phyloP scores from a whole-genome alignment of 192 early-diverging fungal species.

The Chytriomyces confervae region DNA sequence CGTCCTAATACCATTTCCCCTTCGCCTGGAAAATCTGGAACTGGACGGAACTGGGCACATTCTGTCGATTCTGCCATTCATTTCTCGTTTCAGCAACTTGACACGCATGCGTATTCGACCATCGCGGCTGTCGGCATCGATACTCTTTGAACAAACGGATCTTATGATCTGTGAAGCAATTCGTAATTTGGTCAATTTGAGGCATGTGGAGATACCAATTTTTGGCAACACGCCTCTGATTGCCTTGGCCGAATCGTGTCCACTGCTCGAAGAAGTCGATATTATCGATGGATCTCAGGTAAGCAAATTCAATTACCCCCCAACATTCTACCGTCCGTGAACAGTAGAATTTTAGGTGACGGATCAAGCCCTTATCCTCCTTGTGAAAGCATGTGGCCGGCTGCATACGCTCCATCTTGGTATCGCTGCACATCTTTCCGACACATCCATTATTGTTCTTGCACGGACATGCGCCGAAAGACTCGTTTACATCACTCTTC shows the following conservation, averaged over 20 bases:
- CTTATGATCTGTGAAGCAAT: background rate
- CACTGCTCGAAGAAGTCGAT: constrained; percentile 29
- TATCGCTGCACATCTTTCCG: constrained; percentile 13
- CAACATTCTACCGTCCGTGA: background rate
- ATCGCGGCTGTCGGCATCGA: constrained; percentile 30
- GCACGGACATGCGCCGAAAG: constrained; percentile 5
- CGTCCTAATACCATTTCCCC: background rate
- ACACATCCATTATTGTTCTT: constrained; percentile 28
- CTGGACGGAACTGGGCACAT: constrained; percentile 32
- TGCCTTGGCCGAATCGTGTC: constrained; percentile 23
- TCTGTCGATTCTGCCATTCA: constrained; percentile 6
- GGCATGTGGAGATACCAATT: constrained; percentile 24
- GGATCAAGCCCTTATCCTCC: constrained; percentile 34
- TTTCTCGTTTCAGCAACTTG: constrained; percentile 26
- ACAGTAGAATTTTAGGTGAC: constrained; percentile 6
- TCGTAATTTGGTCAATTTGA: background rate
- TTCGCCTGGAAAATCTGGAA: constrained; percentile 13
- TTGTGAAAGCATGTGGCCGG: constrained; percentile 23
- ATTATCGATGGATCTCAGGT: constrained; percentile 26
- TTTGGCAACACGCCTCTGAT: constrained; percentile 17
- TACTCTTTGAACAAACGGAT: constrained; percentile 22
- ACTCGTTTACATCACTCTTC: constrained; percentile 23
- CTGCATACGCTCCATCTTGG: constrained; percentile 23
- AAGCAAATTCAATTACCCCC: background rate
- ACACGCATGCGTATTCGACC: constrained; percentile 20